Percentiles rank a stretch among this genome's conserved stretches.
Evolutionary conservation across 441 rosid species (phyloP).

Genomic region (Populus hybrid): DNA sequence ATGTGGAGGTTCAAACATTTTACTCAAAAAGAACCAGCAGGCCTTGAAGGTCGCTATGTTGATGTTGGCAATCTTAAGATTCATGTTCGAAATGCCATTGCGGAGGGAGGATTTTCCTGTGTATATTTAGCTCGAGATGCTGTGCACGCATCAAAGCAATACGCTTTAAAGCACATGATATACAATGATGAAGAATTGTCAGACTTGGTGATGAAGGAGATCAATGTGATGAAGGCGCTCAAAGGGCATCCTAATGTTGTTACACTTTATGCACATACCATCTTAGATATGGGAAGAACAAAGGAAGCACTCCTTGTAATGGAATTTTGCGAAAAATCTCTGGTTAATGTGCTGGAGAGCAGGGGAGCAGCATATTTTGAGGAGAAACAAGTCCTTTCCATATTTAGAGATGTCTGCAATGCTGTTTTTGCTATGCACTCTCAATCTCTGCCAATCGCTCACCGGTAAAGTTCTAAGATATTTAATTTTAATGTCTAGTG

Average conservation of each 20-base stretch:
- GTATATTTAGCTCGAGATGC: constrained; percentile 86
- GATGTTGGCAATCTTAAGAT: constrained; percentile 82
- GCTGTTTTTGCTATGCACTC: constrained; percentile 98
- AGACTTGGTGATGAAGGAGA: constrained; percentile 75
- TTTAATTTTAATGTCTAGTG: neutral
- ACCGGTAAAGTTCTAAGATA: constrained; percentile 46
- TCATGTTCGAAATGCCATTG: constrained; percentile 67
- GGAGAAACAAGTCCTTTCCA: constrained; percentile 69
- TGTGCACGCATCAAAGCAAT: constrained; percentile 63
- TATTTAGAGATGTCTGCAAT: constrained; percentile 86
- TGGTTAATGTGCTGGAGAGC: constrained; percentile 72
- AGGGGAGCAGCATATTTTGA: constrained; percentile 83
- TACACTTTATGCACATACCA: constrained; percentile 57
- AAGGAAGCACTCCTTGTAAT: constrained; percentile 88
- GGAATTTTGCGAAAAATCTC: constrained; percentile 88
- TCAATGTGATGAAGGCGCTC: constrained; percentile 73
- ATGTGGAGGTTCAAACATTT: constrained; percentile 98
- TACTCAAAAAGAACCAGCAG: constrained; percentile 71
- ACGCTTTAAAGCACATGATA: constrained; percentile 89
- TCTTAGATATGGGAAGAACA: constrained; percentile 82
- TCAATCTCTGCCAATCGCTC: constrained; percentile 86
- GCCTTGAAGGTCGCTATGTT: constrained; percentile 81
- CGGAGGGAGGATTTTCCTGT: constrained; percentile 94
- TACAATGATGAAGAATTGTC: constrained; percentile 80
- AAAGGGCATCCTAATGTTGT: constrained; percentile 89